Percentiles rank a stretch among this genome's conserved stretches.
Evolutionary conservation across 371 early-diverging fungal species (phyloP).

Genomic region (Rhizopus arrhizus): DNA sequence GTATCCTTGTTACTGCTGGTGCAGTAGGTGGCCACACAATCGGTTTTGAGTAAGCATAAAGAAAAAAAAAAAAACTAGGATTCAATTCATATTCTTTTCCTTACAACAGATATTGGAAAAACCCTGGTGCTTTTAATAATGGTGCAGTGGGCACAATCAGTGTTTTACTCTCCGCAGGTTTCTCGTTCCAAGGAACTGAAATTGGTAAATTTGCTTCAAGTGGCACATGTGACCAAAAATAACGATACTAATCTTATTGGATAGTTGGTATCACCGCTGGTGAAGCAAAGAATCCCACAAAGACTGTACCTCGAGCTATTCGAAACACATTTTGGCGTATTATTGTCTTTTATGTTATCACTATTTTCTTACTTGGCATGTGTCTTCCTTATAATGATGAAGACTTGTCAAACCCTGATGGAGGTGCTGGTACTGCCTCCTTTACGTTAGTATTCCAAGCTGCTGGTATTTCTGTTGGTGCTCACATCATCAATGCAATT

Average conservation of each 20-base stretch:
- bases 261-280: constrained; percentile 75
- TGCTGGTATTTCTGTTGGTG: constrained; percentile 67
- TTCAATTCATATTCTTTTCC: neutral
- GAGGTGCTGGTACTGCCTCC: constrained; percentile 60
- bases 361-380: constrained; percentile 72
- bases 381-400: constrained; percentile 61
- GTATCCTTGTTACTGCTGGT: constrained; percentile 66
- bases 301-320: constrained; percentile 72
- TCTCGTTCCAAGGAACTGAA: constrained; percentile 85
- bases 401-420: constrained; percentile 48
- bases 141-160: constrained; percentile 71
- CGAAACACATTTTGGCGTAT: constrained; percentile 78
- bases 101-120: constrained; percentile 62
- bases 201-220: constrained; percentile 38
- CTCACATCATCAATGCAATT: constrained; percentile 72
- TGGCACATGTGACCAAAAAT: constrained; percentile 2
- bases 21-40: constrained; percentile 60
- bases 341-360: constrained; percentile 65
- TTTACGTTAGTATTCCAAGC: constrained; percentile 68
- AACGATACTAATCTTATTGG: constrained; percentile 2
- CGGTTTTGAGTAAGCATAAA: constrained; percentile 47
- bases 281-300: constrained; percentile 72
- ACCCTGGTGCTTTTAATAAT: constrained; percentile 77
- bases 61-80: neutral
- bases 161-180: constrained; percentile 76